A percentile compares a stretch with the other conserved stretches of the same genome.
Conservation (phyloP, 495 filamentous ascomycete species). For the Podospora appendiculata region DNA sequence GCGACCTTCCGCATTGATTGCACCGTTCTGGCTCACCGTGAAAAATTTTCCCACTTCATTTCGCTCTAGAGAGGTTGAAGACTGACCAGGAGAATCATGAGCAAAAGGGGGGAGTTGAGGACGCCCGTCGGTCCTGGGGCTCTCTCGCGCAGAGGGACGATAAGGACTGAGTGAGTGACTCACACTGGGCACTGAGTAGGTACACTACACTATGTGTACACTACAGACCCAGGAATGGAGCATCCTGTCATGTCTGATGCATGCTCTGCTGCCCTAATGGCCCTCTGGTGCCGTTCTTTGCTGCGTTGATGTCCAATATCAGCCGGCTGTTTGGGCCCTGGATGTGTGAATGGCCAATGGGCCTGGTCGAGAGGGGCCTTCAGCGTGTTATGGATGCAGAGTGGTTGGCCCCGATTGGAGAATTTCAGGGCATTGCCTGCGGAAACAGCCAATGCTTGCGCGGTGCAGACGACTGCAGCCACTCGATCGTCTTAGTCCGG, state of each 20-base stretch:
- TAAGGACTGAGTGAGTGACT: constrained; percentile 14
- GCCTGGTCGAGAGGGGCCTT: constrained; percentile 3
- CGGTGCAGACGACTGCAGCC: constrained; percentile 3
- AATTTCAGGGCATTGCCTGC: constrained; percentile 3
- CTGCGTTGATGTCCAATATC: constrained; percentile 44
- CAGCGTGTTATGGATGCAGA: constrained; percentile 27
- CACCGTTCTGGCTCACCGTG: constrained; percentile 24
- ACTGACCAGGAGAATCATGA: background rate
- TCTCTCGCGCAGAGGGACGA: constrained; percentile 1
- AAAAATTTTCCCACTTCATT: constrained; percentile 29
- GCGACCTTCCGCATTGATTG: constrained; percentile 21
- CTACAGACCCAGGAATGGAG: too few relatives aligned
- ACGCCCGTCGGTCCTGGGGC: constrained; percentile 5
- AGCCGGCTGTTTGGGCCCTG: constrained; percentile 21
- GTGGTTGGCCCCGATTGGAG: constrained; percentile 29
- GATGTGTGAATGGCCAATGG: constrained; percentile 30
- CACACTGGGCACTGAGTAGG: too few relatives aligned
- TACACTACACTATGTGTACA: too few relatives aligned
- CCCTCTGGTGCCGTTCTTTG: constrained; percentile 15
- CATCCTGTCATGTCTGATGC: background rate
- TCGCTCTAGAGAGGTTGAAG: constrained; percentile 5
- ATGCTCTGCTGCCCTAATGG: constrained; percentile 34
- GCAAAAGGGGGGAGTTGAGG: constrained; percentile 6
- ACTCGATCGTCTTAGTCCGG: constrained; percentile 2
- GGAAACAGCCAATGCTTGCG: constrained; percentile 8